A percentile compares a stretch with the other conserved stretches of the same genome.
phyloP scores from a whole-genome alignment of 257 asterid genomes.

The Petunia secreta region DNA sequence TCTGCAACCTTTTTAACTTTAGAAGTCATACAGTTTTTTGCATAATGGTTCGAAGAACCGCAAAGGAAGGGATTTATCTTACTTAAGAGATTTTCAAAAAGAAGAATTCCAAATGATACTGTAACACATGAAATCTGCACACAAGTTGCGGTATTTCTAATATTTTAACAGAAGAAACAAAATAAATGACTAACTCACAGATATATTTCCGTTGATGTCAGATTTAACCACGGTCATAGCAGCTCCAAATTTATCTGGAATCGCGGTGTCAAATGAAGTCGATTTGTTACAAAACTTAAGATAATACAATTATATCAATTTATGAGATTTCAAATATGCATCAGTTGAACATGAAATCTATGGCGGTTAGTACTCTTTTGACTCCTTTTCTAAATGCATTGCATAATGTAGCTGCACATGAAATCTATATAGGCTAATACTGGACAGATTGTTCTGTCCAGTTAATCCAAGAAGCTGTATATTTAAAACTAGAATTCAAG shows the following conservation, averaged over 20 bases:
- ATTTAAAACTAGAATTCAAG: not conserved
- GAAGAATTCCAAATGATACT: not conserved
- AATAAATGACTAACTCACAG: slow-evolving; percentile 48
- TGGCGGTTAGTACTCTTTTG: too few species aligned
- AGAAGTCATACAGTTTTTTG: too few species aligned
- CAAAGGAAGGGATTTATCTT: too few species aligned
- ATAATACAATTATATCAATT: not conserved
- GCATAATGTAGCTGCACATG: too few species aligned
- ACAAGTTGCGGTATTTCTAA: not conserved
- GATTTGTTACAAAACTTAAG: not conserved
- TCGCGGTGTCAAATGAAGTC: slow-evolving; percentile 12
- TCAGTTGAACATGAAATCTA: not conserved
- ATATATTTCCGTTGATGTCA: slow-evolving; percentile 72
- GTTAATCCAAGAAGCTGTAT: not conserved
- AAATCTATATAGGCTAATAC: not conserved
- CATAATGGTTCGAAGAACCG: too few species aligned
- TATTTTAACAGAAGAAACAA: not conserved
- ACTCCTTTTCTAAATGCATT: too few species aligned
- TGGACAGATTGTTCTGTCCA: not conserved
- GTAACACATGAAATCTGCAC: slow-evolving; percentile 1
- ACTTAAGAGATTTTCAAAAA: not conserved
- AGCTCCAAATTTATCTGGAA: slow-evolving; percentile 81
- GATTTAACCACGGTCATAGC: slow-evolving; percentile 81
- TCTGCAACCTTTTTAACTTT: too few species aligned
- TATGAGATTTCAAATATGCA: not conserved